phyloP scores from a whole-genome alignment of 805 yeast species.

The Scheffersomyces coipomensis region DNA sequence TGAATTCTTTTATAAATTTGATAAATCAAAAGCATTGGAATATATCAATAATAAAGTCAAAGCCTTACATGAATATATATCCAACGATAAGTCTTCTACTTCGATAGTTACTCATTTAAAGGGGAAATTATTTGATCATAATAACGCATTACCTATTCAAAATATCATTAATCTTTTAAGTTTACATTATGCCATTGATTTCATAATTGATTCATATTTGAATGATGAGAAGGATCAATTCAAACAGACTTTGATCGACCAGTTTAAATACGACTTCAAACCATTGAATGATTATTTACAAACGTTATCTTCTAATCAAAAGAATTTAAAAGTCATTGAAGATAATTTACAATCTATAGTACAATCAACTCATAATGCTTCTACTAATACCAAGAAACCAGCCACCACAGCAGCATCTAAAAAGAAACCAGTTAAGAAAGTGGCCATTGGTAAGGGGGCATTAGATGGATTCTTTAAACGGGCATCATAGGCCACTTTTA shows the following conservation, averaged over 20 bases:
- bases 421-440: conserved; percentile 35
- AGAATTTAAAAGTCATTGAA: conserved; percentile 23
- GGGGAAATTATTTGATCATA: conserved; percentile 15
- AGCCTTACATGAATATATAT: conserved; percentile 15
- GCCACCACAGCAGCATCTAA: conserved; percentile 12
- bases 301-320: conserved; percentile 14
- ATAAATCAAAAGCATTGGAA: conserved; percentile 32
- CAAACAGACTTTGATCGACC: conserved; percentile 16
- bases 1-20: conserved; percentile 40
- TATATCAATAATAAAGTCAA: conserved; percentile 40
- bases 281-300: conserved; percentile 16
- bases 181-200: conserved; percentile 42
- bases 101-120: conserved; percentile 16
- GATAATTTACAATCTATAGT: conserved; percentile 22
- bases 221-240: conserved; percentile 16
- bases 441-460: conserved; percentile 63
- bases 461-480: conserved; percentile 62
- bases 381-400: conserved; percentile 19
- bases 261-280: conserved; percentile 17
- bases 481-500: conserved; percentile 2
- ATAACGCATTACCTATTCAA: conserved; percentile 18
- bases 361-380: conserved; percentile 15
- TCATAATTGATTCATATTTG: conserved; percentile 46
- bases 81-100: conserved; percentile 6
- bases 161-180: conserved; percentile 17